Evolutionary conservation across 2,329 filamentous ascomycete genomes (phyloP), one percentile per base, ranked within the genome.

Genomic region (Celoporthe dispersa): DNA sequence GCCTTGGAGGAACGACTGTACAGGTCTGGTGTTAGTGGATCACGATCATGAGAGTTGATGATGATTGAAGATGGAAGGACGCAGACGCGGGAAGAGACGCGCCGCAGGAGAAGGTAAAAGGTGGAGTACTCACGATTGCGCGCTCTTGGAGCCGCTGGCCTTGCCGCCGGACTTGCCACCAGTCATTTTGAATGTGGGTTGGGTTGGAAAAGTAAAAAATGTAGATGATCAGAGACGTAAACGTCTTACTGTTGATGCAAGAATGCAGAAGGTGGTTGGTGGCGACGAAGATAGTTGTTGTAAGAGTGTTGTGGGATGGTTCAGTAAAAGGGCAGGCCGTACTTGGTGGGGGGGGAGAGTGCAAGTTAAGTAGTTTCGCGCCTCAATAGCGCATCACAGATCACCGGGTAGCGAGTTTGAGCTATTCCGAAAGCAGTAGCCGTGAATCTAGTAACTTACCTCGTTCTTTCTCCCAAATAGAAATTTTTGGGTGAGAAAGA

Each of bases 91-190:
- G 12, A 68, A 74, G 75, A 75, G 74, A 83, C 81, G 84, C 83
- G 83, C 62, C 64, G 55, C 44, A 48, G 19, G 55, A 66, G 70
- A 59, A 67, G 66, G 25, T 51, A 70, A 66, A 62, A 22, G 35
- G 33, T n/a, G 41, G 33, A 62, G 60, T 73, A 92, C 94, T 91
- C 87, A 98, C 96, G 94, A 98, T 89, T 98, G 96, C 81, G 96
- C 93, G 89, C 92, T 97, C 94, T 99, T 99, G 88, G 92, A 92
- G 87, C 94, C 94, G 87, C 92, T 95, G 88, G 95, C 94, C 92
- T 98, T 98, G 91, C 96, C 96, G 86, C 96, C 96, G 87, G 95
- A 98, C 88, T 99, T 99, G 86, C 96, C 96, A 85, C 95, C 95
- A 94, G 96, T 97, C 96, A 99, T 99, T 92, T 93, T 98, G 91